Evolutionary conservation across 495 filamentous ascomycete genomes (phyloP).

Genomic region (Wilcoxina mikolae): DNA sequence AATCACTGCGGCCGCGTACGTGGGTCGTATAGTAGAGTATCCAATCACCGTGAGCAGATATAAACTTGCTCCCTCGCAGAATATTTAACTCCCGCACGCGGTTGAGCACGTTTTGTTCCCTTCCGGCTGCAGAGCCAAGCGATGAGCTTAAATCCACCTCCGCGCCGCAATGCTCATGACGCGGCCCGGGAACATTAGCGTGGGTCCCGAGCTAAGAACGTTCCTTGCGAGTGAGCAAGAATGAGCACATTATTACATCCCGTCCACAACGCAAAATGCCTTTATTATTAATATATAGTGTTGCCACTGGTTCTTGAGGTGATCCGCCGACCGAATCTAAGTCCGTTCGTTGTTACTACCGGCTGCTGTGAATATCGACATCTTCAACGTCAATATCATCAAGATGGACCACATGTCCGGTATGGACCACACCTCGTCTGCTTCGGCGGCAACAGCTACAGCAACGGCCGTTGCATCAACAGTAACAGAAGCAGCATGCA

Average conservation of each 20-base stretch:
- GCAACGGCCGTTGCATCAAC: background rate
- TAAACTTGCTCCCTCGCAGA: no score
- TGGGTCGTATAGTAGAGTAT: no score
- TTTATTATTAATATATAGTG: background rate
- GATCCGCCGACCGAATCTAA: background rate
- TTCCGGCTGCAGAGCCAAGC: no score
- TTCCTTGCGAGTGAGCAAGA: background rate
- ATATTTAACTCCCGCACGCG: no score
- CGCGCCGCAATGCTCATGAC: no score
- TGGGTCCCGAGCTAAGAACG: no score
- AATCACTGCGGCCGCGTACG: no score
- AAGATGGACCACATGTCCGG: background rate
- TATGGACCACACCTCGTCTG: background rate
- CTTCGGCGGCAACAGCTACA: background rate
- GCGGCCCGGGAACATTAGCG: no score
- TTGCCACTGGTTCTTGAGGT: background rate
- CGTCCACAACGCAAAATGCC: background rate
- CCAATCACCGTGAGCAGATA: no score
- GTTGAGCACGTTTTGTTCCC: no score
- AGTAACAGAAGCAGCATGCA: conserved; percentile 3
- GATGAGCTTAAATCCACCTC: no score
- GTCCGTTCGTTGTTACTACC: background rate
- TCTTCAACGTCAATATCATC: background rate
- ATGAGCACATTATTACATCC: background rate
- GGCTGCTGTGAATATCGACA: background rate